Base-by-base conservation (phyloP, 176 grass and related monocot species). In the Oryza officinalis region DNA sequence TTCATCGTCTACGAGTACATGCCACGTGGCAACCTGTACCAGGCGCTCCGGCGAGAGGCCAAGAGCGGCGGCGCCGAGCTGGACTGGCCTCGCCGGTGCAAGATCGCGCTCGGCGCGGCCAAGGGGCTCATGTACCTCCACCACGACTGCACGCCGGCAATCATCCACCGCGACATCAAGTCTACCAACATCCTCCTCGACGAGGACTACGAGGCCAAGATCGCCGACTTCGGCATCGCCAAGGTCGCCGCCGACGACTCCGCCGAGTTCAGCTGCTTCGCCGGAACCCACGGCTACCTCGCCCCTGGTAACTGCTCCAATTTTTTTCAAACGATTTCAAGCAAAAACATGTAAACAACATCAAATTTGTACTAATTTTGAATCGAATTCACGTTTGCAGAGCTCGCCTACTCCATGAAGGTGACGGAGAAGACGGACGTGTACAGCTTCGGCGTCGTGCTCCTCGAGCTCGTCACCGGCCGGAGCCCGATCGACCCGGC, bases 1-100 rank as follows among this genome's bases (percentile, higher is more conserved):
- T 94, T 94, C 70, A 79, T 97, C 80, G 90, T 97, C 7, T 97
- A 97, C 49, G 95, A 97, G 90, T 94, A 94, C 82, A 91, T 97
- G 84, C 81, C 95, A 0, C 91, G 91, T 3, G 95, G 95, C 32
- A 92, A 92, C 81, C 95, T 97, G 13, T 84, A 92, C 81, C 86
- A 93, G 65, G 88, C 87, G 65, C 92, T 97, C 10, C 88, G 90
- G 52, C 84, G 83, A 25, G 86, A 87, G 57, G 63, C 18, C 54
- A 88, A 87, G 40, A 85, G 75, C 31, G 31, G 20, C 1, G 52
- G 38, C 1, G 52, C 83, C 3, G 92, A 92, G 85, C 61, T 97
- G 66, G 77, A 87, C 67, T 97, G 95, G 95, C 46, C 75, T 18
- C 85, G 75, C 32, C 81, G 95, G 84, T 38, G 88, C 85, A 89